phyloP scores from a whole-genome alignment of 306 rosid genomes.

The Quercus berberidifolia region DNA sequence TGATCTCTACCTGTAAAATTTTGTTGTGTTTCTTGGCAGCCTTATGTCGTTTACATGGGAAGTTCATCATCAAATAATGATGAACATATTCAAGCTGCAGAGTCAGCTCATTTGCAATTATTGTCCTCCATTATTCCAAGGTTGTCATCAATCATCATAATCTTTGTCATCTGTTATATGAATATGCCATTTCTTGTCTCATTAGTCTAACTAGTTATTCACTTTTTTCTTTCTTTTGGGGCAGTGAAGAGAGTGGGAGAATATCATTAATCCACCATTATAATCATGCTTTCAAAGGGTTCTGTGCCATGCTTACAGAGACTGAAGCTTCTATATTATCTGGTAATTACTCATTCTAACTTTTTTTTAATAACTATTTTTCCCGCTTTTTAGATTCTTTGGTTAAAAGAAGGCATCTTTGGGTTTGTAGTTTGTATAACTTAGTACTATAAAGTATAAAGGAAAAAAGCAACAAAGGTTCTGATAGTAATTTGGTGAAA shows the following conservation, averaged over 20 bases:
- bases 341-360: constrained; percentile 36
- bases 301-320: constrained; percentile 86
- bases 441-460: too few relatives aligned
- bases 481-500: too few relatives aligned
- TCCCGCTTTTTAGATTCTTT: background rate
- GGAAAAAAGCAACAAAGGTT: too few relatives aligned
- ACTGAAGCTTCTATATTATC: constrained; percentile 76
- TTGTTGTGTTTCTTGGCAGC: constrained; percentile 39
- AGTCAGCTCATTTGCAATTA: constrained; percentile 51
- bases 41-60: constrained; percentile 89
- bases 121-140: constrained; percentile 60
- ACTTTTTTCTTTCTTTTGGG: background rate
- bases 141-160: constrained; percentile 8
- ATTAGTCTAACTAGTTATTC: background rate
- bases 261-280: constrained; percentile 56
- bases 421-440: too few relatives aligned
- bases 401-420: too few relatives aligned
- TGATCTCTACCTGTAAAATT: background rate
- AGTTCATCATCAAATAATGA: constrained; percentile 43
- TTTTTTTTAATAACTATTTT: constrained; percentile 8
- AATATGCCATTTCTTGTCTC: background rate
- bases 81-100: constrained; percentile 35
- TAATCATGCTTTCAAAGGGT: constrained; percentile 78
- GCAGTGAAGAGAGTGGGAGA: constrained; percentile 63
- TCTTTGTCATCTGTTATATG: background rate